A percentile compares a stretch with the other conserved stretches of the same genome.
phyloP scores from a whole-genome alignment of 1,284 basidiomycete species.

The Tetrapyrgos nigripes region DNA sequence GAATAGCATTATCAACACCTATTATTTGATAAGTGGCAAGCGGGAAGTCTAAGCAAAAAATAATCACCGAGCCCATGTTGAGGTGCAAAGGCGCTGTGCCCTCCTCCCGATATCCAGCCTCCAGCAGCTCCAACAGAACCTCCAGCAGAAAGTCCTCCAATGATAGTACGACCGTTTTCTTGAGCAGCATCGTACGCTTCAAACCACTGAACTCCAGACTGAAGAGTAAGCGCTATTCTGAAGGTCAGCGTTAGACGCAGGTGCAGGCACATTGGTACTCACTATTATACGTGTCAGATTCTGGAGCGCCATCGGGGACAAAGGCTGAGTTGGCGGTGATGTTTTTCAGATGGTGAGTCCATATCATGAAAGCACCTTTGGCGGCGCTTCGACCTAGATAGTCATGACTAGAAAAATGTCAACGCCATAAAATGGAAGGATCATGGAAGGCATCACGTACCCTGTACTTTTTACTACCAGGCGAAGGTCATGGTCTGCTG shows the following conservation, averaged over 20 bases:
- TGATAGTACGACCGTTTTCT: conserved; percentile 14
- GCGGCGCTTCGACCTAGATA: conserved; percentile 44
- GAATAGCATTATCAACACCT: conserved; percentile 50
- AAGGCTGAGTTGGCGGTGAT: conserved; percentile 39
- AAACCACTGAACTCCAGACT: conserved; percentile 41
- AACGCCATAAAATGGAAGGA: neutral
- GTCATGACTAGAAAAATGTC: conserved; percentile 34
- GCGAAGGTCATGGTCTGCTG: conserved; percentile 42
- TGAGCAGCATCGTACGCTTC: conserved; percentile 39
- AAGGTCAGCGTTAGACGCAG: neutral
- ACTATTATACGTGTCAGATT: conserved; percentile 20
- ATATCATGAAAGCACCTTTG: conserved; percentile 41
- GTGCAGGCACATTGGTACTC: neutral
- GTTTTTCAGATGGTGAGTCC: conserved; percentile 45
- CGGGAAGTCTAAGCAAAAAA: conserved; percentile 1
- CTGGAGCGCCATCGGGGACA: conserved; percentile 33
- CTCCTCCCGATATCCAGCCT: conserved; percentile 9
- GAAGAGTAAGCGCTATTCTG: conserved; percentile 36
- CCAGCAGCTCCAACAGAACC: conserved; percentile 4
- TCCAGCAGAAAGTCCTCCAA: neutral
- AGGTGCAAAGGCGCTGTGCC: conserved; percentile 31
- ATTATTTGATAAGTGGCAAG: neutral
- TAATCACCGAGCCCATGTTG: conserved; percentile 47
- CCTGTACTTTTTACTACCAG: conserved; percentile 55
- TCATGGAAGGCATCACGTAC: conserved; percentile 23